A percentile compares a stretch with the other conserved stretches of the same genome.
These are phyloP conservation scores for Camillea tinctor DNA, from an alignment of 2,329 filamentous ascomycete genomes.

Conservation along the genomic window DNA sequence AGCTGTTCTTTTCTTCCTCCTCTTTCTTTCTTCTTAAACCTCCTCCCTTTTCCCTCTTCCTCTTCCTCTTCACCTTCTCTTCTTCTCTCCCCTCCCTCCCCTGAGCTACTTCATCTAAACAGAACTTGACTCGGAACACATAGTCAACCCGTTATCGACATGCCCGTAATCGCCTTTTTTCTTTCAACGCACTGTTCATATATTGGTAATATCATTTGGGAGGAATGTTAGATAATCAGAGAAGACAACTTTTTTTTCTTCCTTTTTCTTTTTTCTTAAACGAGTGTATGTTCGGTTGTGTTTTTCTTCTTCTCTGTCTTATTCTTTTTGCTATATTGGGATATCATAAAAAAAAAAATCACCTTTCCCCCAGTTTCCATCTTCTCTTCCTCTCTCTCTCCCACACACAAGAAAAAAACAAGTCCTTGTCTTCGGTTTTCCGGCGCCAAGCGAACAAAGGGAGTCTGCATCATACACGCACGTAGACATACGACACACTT, in stretches of 20 bases:
- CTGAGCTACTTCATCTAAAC: background rate
- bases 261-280: background rate
- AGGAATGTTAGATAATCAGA: background rate
- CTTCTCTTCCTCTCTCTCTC: background rate
- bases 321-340: background rate
- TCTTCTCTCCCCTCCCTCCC: background rate
- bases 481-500: background rate
- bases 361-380: background rate
- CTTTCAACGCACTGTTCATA: background rate
- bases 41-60: too few relatives aligned
- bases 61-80: too few relatives aligned
- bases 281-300: too few relatives aligned
- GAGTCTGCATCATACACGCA: background rate
- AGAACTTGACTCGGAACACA: background rate
- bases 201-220: background rate
- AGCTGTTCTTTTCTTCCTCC: too few relatives aligned
- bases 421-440: background rate
- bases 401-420: too few relatives aligned
- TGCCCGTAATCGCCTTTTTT: background rate
- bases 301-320: background rate
- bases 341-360: background rate
- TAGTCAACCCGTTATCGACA: background rate
- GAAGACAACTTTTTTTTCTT: background rate
- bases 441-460: background rate
- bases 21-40: too few relatives aligned